Evolutionary conservation across 164 flowering plant genomes (phyloP).

Genomic region (Nymphaea colorata): DNA sequence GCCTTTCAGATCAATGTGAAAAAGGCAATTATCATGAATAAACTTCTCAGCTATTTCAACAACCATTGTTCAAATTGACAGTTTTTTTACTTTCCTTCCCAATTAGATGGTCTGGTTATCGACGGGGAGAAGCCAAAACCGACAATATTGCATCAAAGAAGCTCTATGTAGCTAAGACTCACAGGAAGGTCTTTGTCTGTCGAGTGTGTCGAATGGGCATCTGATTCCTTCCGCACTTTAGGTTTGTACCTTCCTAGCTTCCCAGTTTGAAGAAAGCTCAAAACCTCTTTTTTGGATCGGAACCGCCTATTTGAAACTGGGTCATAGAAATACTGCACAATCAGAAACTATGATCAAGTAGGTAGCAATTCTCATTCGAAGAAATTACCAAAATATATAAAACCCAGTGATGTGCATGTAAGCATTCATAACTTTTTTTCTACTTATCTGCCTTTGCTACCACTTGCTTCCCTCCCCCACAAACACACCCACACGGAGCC

Average conservation of each 20-base stretch:
- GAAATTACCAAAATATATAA: too few relatives aligned
- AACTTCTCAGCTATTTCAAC: neutral
- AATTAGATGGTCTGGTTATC: neutral
- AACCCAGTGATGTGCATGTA: too few relatives aligned
- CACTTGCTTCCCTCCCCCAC: too few relatives aligned
- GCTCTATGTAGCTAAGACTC: neutral
- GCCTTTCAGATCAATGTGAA: neutral
- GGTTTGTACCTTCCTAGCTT: conserved; percentile 4
- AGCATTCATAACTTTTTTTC: too few relatives aligned
- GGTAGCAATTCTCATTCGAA: too few relatives aligned
- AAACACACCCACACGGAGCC: too few relatives aligned
- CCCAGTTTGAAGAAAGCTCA: conserved; percentile 5
- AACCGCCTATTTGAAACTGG: conserved; percentile 5
- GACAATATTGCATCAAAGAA: too few relatives aligned
- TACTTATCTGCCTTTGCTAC: too few relatives aligned
- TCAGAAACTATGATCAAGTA: neutral
- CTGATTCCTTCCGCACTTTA: neutral
- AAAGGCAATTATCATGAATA: too few relatives aligned
- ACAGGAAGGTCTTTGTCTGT: neutral
- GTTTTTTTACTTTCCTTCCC: neutral
- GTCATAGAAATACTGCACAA: conserved; percentile 7
- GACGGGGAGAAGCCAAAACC: neutral
- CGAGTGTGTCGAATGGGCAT: neutral
- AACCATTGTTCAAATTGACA: neutral
- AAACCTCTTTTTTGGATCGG: conserved; percentile 6